Evolutionary conservation across 2,329 filamentous ascomycete species (phyloP).

Genomic region (Acrodontium crateriforme): DNA sequence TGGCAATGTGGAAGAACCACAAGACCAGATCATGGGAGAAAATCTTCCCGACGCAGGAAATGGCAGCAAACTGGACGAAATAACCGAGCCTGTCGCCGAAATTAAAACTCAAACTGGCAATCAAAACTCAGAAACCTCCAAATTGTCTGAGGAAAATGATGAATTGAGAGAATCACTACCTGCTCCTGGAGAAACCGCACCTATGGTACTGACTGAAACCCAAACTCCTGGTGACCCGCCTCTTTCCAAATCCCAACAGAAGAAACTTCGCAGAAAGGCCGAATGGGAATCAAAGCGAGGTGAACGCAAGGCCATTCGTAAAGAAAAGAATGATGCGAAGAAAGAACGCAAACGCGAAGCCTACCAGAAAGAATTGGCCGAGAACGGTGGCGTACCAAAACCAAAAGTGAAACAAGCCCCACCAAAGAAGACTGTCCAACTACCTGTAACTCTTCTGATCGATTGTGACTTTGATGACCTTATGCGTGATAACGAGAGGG

Average conservation of each 20-base stretch:
- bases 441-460: constrained; percentile 69
- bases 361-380: constrained; percentile 10
- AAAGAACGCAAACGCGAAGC: constrained; percentile 34
- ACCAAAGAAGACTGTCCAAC: constrained; percentile 31
- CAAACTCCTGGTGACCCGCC: no score
- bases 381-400: constrained; percentile 2
- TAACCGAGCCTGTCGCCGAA: not conserved
- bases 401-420: constrained; percentile 8
- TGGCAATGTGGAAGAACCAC: not conserved
- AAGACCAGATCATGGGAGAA: no score
- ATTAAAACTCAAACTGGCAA: not conserved
- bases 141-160: constrained; percentile 2
- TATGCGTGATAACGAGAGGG: constrained; percentile 76
- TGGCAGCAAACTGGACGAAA: no score
- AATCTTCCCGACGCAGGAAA: no score
- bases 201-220: constrained; percentile 1
- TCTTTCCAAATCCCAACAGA: constrained; percentile 76
- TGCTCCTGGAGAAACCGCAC: constrained; percentile 4
- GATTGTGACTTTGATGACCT: constrained; percentile 87
- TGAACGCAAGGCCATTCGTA: constrained; percentile 42
- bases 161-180: constrained; percentile 2
- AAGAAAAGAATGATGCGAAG: constrained; percentile 41
- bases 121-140: no score
- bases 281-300: constrained; percentile 61
- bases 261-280: constrained; percentile 59